A percentile compares a stretch with the other conserved stretches of the same genome.
These are phyloP conservation scores for Camellia granthamiana DNA, from an alignment of 148 eudicot genomes.

Conservation along the genomic window DNA sequence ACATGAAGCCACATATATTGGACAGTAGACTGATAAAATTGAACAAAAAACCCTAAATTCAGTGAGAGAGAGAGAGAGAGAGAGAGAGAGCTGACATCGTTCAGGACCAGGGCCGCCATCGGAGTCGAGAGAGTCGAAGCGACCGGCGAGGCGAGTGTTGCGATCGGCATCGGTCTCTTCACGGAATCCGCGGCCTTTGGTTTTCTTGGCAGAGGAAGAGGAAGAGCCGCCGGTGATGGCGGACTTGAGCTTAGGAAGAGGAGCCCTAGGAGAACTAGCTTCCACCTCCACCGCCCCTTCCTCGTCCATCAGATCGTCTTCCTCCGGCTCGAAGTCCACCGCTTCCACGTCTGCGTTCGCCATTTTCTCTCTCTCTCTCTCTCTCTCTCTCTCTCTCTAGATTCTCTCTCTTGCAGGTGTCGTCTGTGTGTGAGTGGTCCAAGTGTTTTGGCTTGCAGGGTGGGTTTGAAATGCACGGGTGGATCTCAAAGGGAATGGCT, in stretches of 20 bases:
- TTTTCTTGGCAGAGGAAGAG: conserved; percentile 41
- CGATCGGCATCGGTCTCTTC: conserved; percentile 56
- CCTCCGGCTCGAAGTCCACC: conserved; percentile 86
- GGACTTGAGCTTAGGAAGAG: conserved; percentile 61
- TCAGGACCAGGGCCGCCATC: conserved; percentile 83
- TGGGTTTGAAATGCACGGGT: too few relatives aligned
- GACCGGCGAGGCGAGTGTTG: conserved; percentile 45
- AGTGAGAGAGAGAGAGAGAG: neutral
- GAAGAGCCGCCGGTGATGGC: conserved; percentile 63
- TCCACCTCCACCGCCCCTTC: conserved; percentile 44
- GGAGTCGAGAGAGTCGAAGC: conserved; percentile 64
- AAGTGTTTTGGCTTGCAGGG: too few relatives aligned
- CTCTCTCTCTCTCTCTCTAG: conserved; percentile 8
- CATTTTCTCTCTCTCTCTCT: conserved; percentile 29
- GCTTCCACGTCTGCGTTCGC: conserved; percentile 72
- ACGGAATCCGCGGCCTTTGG: conserved; percentile 79
- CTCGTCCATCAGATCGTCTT: conserved; percentile 94
- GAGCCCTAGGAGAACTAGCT: conserved; percentile 32
- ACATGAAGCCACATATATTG: neutral
- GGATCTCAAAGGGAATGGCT: too few relatives aligned
- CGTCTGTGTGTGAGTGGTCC: too few relatives aligned
- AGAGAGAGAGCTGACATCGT: conserved; percentile 50
- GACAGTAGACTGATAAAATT: neutral
- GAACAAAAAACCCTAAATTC: neutral
- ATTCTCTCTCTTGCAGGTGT: neutral